Evolutionary conservation across 441 rosid species (phyloP), one percentile per base, ranked within the genome.

Genomic region (Mallotus repandus): DNA sequence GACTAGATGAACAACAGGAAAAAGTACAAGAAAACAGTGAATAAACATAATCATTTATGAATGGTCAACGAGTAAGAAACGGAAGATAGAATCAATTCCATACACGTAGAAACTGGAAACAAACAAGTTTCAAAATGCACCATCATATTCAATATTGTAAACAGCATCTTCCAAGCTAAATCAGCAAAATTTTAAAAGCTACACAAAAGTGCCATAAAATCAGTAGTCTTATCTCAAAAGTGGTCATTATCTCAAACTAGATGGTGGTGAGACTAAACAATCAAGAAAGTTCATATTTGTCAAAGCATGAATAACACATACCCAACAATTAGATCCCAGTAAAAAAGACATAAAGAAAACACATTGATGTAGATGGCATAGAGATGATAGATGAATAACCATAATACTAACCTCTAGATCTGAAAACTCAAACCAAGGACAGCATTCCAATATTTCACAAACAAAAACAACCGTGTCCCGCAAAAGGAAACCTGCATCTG

Each of bases 341-440:
- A 22, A 53, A 45, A 10, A 7, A 45, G 7, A 43, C 0, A 43
- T 0, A 38, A 38, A 7, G 41, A 38, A 38, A 38, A 38, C 41
- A 38, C 41, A 38, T 38, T 38, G 41, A 45, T 54, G 22, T 18
- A 18, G 18, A n/a, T 54, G 22, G 22, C 58, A 54, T 8, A 54
- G 21, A 54, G 10, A 25, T 50, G 29, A 69, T 29, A 62, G 55
- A 59, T 59, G 72, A 56, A 78, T 65, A 66, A 22, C 21, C 48
- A 70, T 59, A 68, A 62, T 48, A 85, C 96, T 86, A 77, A 94
- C 99, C 98, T 96, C 98, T 64, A 96, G 85, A 77, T 96, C 99
- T 68, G 99, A 87, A 87, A 96, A 96, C 81, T 96, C 99, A 72
- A 96, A 96, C 99, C 99, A 96, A 52, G 99, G 99, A 78, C 98